Conservation (phyloP, 805 yeast genomes). For the Lachancea sp. region DNA sequence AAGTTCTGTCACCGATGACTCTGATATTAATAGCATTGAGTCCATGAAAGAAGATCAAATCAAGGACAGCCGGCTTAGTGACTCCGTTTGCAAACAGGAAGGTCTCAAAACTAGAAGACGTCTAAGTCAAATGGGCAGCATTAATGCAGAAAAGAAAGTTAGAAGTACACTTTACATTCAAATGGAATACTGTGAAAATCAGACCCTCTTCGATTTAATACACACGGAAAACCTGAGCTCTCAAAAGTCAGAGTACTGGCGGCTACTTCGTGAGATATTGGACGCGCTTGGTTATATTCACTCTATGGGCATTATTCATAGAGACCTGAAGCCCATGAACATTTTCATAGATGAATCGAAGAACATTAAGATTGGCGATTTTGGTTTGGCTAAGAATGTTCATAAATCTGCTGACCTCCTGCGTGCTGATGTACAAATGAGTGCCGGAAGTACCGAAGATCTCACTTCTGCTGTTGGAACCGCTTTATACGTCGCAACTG, state of each 20-base stretch:
- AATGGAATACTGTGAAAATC: constrained; percentile 98
- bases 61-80: background rate
- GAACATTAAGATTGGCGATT: constrained; percentile 92
- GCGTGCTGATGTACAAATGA: constrained; percentile 27
- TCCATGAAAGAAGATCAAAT: background rate
- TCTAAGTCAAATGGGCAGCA: background rate
- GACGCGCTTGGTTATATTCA: constrained; percentile 92
- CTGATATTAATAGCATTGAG: constrained; percentile 1
- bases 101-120: background rate
- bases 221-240: constrained; percentile 62
- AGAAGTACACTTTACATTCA: constrained; percentile 83
- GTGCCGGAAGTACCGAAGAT: constrained; percentile 47
- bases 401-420: constrained; percentile 42
- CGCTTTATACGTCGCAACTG: constrained; percentile 85
- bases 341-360: constrained; percentile 87
- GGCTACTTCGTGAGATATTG: constrained; percentile 75
- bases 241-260: constrained; percentile 80
- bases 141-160: constrained; percentile 12
- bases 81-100: background rate
- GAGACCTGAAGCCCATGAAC: constrained; percentile 93
- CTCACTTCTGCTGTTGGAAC: constrained; percentile 93
- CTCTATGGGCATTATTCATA: constrained; percentile 86
- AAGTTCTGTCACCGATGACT: background rate
- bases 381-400: constrained; percentile 90
- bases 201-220: constrained; percentile 78